Evolutionary conservation across 805 yeast species (phyloP).

Genomic region (Ogataea ramenticola): DNA sequence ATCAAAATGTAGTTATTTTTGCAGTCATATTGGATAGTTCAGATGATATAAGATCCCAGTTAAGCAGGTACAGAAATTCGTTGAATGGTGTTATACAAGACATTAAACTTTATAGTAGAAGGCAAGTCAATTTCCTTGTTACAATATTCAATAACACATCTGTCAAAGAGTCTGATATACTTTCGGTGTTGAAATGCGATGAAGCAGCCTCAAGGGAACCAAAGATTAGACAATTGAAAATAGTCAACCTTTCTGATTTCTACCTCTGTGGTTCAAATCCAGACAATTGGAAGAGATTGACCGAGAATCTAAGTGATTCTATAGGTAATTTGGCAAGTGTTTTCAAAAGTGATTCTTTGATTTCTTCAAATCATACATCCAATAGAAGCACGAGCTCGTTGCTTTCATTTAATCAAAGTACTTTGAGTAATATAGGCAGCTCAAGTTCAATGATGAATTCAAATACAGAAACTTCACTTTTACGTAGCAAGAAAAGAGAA

Average conservation of each 20-base stretch:
- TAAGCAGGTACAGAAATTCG: background rate
- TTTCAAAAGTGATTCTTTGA: background rate
- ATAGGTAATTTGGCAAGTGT: background rate
- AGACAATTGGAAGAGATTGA: background rate
- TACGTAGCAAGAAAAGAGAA: background rate
- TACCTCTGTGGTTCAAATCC: background rate
- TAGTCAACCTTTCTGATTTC: background rate
- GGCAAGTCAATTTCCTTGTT: background rate
- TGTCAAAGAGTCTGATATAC: background rate
- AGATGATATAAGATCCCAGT: background rate
- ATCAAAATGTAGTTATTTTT: conserved; percentile 37
- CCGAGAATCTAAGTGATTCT: background rate
- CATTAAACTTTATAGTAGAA: background rate
- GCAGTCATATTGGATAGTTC: conserved; percentile 28
- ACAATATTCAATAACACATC: background rate
- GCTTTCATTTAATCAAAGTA: background rate
- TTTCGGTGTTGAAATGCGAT: no score
- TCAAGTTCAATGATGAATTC: background rate
- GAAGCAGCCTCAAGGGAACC: background rate
- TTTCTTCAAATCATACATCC: background rate
- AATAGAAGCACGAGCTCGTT: background rate
- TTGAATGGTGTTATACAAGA: background rate
- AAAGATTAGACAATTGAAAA: background rate
- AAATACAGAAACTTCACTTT: background rate
- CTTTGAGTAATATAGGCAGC: background rate